A percentile compares a stretch with the other conserved stretches of the same genome.
phyloP scores from a whole-genome alignment of 768 basidiomycete species.

The Mycena alexandri region DNA sequence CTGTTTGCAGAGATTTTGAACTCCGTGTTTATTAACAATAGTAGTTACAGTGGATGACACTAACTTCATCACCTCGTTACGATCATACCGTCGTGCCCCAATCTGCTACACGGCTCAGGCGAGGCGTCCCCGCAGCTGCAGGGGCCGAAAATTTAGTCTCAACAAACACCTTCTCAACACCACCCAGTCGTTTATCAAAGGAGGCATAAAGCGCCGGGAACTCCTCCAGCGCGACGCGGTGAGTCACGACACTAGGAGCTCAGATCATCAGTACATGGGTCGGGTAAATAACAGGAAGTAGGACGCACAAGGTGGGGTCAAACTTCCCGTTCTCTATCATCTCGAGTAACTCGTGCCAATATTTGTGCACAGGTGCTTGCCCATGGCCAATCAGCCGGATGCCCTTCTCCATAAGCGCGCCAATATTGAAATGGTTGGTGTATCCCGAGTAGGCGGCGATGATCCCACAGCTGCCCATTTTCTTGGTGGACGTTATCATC shows the following conservation, averaged over 20 bases:
- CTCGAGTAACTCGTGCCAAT: conserved; percentile 79
- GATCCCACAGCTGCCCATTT: conserved; percentile 72
- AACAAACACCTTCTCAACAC: conserved; percentile 82
- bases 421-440: conserved; percentile 77
- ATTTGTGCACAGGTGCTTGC: conserved; percentile 80
- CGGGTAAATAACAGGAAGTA: too few species aligned
- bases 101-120: conserved; percentile 66
- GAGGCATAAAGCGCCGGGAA: conserved; percentile 72
- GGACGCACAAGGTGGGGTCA: conserved; percentile 67
- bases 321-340: conserved; percentile 75
- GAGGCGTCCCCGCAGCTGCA: conserved; percentile 64
- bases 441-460: conserved; percentile 78
- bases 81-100: too few species aligned
- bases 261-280: background rate
- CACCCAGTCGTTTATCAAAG: conserved; percentile 68
- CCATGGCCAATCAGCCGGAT: conserved; percentile 79
- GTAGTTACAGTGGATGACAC: too few species aligned
- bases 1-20: too few species aligned
- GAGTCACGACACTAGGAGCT: conserved; percentile 59
- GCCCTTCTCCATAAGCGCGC: conserved; percentile 85
- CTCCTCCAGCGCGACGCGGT: conserved; percentile 76
- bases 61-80: too few species aligned
- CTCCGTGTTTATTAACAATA: too few species aligned
- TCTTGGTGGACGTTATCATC: conserved; percentile 61
- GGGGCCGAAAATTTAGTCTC: conserved; percentile 68